phyloP scores from a whole-genome alignment of 108 stramenopile genomes.

The Skeletonema tropicum region DNA sequence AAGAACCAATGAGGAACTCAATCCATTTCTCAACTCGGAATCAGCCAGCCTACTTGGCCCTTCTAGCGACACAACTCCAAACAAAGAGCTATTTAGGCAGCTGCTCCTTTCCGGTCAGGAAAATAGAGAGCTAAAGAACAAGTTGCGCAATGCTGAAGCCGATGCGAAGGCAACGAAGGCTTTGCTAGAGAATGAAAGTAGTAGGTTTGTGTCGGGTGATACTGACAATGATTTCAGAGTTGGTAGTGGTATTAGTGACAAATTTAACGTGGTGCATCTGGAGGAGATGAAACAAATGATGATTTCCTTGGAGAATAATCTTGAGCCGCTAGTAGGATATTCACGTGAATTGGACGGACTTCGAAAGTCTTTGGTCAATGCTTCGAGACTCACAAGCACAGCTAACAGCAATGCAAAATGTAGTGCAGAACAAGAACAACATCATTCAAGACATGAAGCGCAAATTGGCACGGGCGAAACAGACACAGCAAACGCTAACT shows the following conservation, averaged over 20 bases:
- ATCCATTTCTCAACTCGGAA: not conserved
- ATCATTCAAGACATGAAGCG: conserved; percentile 16
- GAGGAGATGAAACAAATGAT: not conserved
- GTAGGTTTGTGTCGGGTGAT: not conserved
- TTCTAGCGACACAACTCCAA: not conserved
- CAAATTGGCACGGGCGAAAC: conserved; percentile 15
- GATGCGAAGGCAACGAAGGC: not conserved
- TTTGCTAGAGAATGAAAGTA: not conserved
- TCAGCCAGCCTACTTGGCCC: not conserved
- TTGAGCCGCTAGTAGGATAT: conserved; percentile 10
- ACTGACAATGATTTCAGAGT: not conserved
- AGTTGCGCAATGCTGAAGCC: not conserved
- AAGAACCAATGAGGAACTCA: not conserved
- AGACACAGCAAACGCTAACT: not conserved
- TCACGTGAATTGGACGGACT: conserved; percentile 22
- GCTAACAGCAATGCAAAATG: conserved; percentile 24
- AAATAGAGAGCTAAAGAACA: not conserved
- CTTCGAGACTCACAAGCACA: conserved; percentile 24
- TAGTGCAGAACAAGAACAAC: conserved; percentile 29
- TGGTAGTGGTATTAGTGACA: not conserved
- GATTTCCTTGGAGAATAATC: conserved; percentile 11
- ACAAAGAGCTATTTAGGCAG: conserved; percentile 1
- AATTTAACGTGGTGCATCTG: not conserved
- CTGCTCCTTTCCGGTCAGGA: not conserved
- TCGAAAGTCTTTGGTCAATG: conserved; percentile 5